Evolutionary conservation across 2,329 filamentous ascomycete genomes (phyloP).

Genomic region (Trichoderma harzianum): DNA sequence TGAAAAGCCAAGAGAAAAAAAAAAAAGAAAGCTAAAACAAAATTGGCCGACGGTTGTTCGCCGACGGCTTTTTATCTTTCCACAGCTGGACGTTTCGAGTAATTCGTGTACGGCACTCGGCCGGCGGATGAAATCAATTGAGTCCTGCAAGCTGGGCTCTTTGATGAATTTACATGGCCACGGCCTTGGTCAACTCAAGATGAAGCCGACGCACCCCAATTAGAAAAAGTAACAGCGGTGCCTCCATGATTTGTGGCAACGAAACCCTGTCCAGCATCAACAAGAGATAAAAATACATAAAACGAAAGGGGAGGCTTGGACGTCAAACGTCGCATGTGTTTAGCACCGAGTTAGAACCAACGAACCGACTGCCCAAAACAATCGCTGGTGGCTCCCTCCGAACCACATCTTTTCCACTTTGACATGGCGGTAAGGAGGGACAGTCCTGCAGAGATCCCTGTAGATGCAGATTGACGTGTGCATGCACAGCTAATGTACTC

Average conservation of each 20-base stretch:
- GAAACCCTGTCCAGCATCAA: background rate
- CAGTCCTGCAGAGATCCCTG: slow-evolving; percentile 1
- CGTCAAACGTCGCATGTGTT: slow-evolving; percentile 4
- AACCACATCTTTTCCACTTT: background rate
- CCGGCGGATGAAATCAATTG: background rate
- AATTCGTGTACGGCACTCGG: background rate
- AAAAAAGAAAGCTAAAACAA: background rate
- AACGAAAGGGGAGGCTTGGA: background rate
- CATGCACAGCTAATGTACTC: slow-evolving; percentile 10
- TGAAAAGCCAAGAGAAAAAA: background rate
- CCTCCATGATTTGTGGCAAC: background rate
- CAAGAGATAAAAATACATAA: background rate
- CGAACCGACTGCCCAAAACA: background rate
- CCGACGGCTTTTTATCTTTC: background rate
- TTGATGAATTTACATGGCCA: background rate
- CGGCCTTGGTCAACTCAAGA: background rate
- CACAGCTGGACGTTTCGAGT: background rate
- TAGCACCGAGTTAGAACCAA: background rate
- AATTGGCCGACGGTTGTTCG: background rate
- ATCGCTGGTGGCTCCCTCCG: background rate
- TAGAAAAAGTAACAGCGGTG: background rate
- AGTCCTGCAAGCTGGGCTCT: background rate
- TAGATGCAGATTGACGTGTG: slow-evolving; percentile 15
- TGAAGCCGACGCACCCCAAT: background rate
- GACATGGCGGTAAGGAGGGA: slow-evolving; percentile 13